phyloP scores from a whole-genome alignment of 495 filamentous ascomycete genomes.

The Penicillium macrosclerotiorum region DNA sequence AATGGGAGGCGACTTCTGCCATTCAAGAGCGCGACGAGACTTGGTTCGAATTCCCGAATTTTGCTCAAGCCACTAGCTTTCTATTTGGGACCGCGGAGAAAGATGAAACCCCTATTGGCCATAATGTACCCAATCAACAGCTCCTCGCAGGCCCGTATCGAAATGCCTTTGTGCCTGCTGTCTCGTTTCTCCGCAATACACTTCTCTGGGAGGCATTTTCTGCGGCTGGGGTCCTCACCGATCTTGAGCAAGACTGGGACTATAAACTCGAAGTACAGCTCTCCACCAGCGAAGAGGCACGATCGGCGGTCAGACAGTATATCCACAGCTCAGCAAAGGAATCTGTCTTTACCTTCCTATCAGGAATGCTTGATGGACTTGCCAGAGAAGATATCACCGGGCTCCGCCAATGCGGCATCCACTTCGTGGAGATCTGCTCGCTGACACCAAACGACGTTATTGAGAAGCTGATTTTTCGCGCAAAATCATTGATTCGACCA shows the following conservation, averaged over 20 bases:
- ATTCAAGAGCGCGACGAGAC: conserved; percentile 20
- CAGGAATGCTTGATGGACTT: conserved; percentile 59
- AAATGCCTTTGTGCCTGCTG: conserved; percentile 55
- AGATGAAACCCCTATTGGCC: conserved; percentile 17
- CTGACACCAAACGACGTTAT: conserved; percentile 56
- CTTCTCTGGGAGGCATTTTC: conserved; percentile 69
- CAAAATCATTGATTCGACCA: conserved; percentile 51
- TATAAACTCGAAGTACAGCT: conserved; percentile 68
- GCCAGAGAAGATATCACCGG: conserved; percentile 44
- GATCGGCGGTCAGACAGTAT: conserved; percentile 55
- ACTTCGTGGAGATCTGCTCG: conserved; percentile 67
- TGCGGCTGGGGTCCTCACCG: conserved; percentile 45
- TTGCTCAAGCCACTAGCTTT: conserved; percentile 36
- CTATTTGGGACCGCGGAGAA: conserved; percentile 26
- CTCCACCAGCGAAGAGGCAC: conserved; percentile 59
- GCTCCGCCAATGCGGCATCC: conserved; percentile 53
- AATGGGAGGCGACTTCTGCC: conserved; percentile 14
- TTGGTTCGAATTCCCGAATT: conserved; percentile 46
- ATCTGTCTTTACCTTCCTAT: conserved; percentile 43
- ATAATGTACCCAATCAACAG: conserved; percentile 19
- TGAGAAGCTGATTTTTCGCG: conserved; percentile 44
- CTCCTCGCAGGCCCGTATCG: conserved; percentile 32
- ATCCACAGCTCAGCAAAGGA: conserved; percentile 34
- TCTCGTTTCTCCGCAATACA: conserved; percentile 71
- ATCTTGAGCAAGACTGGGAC: conserved; percentile 82